Base-by-base conservation (phyloP, 2,329 filamentous ascomycete species). In the Myriosclerotinia duriaeana region DNA sequence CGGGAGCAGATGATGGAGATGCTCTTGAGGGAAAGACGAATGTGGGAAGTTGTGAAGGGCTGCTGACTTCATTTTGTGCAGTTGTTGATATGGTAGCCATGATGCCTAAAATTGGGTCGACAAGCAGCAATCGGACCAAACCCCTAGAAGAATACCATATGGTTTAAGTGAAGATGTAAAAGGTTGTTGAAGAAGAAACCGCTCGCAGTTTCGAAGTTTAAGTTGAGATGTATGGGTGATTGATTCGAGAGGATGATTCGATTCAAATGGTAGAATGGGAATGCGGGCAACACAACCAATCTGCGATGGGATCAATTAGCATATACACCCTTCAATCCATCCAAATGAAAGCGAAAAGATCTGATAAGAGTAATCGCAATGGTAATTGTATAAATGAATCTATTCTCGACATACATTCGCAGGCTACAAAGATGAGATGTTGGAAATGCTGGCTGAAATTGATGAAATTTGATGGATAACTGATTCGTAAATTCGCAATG, bases 21-120 rank as follows among this genome's bases (percentile, higher is more conserved):
- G 66, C 66, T 66, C 66, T 70, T 30, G 72, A 68, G 0, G 72
- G 72, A 46, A 74, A 74, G 15, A 72, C 69, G 64, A 74, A 74
- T 50, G 67, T 69, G n/a, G 72, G 72, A 14, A 73, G 69, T 7
- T 70, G 71, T 22, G 69, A 64, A 58, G 72, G 71, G 26, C 36
- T 58, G 65, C 34, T 40, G 20, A 66, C 26, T 59, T 64, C 66
- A 38, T 36, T 52, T 53, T 40, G 61, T 38, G 61, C 38, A 20
- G 61, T 53, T 65, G 61, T 40, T 40, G 59, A 48, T 40, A 61
- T 61, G 53, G 67, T 59, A 53, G 65, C 46, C 67, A 68, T 68
- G 60, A 44, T 68, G 46, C 53, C 40, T 58, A 61, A 64, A 40
- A 40, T 20, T 40, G 36, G 46, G 48, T 46, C 60, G 67, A 66